Evolutionary conservation across 352 stramenopile species (phyloP).

Genomic region (Globisporangium okanoganense): DNA sequence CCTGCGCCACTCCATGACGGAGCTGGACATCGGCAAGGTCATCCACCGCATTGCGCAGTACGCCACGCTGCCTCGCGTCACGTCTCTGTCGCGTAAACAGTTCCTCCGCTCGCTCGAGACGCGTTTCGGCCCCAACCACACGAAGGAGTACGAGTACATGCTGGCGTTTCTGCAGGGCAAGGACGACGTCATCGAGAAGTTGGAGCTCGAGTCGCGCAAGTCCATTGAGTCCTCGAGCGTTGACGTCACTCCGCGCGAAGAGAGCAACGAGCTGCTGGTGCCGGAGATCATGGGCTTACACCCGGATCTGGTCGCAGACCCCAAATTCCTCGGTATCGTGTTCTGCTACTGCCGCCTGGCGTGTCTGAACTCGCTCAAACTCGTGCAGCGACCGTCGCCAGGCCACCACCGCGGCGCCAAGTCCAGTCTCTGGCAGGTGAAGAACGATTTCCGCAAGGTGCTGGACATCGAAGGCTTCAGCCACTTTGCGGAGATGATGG

Average conservation of each 20-base stretch:
- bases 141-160: conserved; percentile 63
- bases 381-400: conserved; percentile 49
- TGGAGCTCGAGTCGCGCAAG: conserved; percentile 46
- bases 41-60: conserved; percentile 80
- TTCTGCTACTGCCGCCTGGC: conserved; percentile 80
- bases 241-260: not conserved
- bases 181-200: conserved; percentile 65
- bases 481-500: conserved; percentile 75
- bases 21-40: conserved; percentile 78
- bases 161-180: conserved; percentile 69
- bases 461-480: conserved; percentile 71
- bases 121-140: conserved; percentile 52
- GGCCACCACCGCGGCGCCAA: conserved; percentile 54
- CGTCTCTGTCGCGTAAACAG: conserved; percentile 65
- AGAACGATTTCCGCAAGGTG: conserved; percentile 76
- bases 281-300: conserved; percentile 77
- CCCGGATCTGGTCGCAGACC: conserved; percentile 67
- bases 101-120: conserved; percentile 73
- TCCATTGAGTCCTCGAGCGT: conserved; percentile 17
- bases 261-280: conserved; percentile 35
- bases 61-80: conserved; percentile 73
- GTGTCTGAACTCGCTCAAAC: conserved; percentile 81
- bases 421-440: conserved; percentile 79
- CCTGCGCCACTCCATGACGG: conserved; percentile 79
- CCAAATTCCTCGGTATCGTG: conserved; percentile 73